phyloP scores from a whole-genome alignment of 805 yeast species.

The Saccharomycopsis babjevae region DNA sequence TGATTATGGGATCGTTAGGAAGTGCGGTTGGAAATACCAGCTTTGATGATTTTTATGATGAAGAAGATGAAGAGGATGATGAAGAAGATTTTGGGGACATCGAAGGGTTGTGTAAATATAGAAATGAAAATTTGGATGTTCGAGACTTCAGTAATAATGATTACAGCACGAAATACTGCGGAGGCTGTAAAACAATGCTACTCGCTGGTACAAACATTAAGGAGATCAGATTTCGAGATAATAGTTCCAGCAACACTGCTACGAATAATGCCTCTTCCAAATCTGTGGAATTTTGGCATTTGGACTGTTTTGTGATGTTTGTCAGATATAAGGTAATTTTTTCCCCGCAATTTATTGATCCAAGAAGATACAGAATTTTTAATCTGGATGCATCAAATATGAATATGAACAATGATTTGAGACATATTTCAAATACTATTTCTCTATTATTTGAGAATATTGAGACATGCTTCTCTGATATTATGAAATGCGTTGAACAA shows the following conservation, averaged over 20 bases:
- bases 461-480: neutral
- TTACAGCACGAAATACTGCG: conserved; percentile 11
- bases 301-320: conserved; percentile 10
- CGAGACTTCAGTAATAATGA: conserved; percentile 13
- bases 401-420: conserved; percentile 12
- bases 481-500: neutral
- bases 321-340: conserved; percentile 9
- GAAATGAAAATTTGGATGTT: conserved; percentile 9
- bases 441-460: conserved; percentile 3
- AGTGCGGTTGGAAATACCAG: neutral
- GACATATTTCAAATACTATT: neutral
- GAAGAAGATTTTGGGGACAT: conserved; percentile 2
- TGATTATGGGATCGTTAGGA: neutral
- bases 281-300: conserved; percentile 14
- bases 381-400: conserved; percentile 11
- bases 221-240: conserved; percentile 4
- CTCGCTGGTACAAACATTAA: conserved; percentile 12
- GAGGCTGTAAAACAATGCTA: conserved; percentile 14
- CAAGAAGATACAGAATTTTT: conserved; percentile 13
- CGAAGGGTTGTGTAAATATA: neutral
- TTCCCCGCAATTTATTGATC: conserved; percentile 15
- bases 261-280: neutral
- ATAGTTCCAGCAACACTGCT: neutral
- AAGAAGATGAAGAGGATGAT: conserved; percentile 1
- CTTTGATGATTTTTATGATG: conserved; percentile 1